Evolutionary conservation across 2,329 filamentous ascomycete species (phyloP), one percentile per base, ranked within the genome.

Genomic region (Trematosphaeria pertusa): DNA sequence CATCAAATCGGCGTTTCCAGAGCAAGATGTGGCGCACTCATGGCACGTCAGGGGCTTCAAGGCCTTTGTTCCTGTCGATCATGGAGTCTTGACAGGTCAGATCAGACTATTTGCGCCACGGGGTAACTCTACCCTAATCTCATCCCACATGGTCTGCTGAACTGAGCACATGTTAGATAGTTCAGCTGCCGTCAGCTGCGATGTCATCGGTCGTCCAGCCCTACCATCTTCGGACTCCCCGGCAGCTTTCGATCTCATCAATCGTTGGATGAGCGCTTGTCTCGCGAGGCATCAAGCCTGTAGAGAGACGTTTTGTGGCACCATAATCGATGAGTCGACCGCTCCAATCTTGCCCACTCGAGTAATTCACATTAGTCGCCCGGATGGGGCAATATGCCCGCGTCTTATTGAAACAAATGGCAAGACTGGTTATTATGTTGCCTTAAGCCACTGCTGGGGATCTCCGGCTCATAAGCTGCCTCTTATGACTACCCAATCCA

Each of bases 391-490:
- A 31, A 38, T 45, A 31, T 37, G 36, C 15, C 59, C 58, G 33
- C 51, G 52, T 21, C 36, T 62, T 39, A 34, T 62, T 11, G 48
- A 58, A 37, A 54, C 53, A 9, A 31, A 45, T 35, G 48, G 39
- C 30, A 46, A 22, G 32, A 46, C 46, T 41, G 52, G 52, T 15
- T 45, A 50, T 26, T 59, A 54, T 42, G 43, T 54, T 14, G 50
- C 55, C n/a, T 45, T 62, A 20, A 54, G 47, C 37, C 58, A 64
- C 38, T 62, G 60, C 38, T 61, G 58, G 60, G 58, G 56, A 9
- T 15, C 26, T 34, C 48, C 46, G 9, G 11, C 19, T 21, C 43
- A 56, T 31, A 57, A 46, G 18, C 52, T 43, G n/a, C 54, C 58
- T 20, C 44, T 62, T 39, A 61, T 56, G 46, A 64, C 61, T 11